phyloP scores from a whole-genome alignment of 2,329 filamentous ascomycete genomes.

The Sporothrix brasiliensis region DNA sequence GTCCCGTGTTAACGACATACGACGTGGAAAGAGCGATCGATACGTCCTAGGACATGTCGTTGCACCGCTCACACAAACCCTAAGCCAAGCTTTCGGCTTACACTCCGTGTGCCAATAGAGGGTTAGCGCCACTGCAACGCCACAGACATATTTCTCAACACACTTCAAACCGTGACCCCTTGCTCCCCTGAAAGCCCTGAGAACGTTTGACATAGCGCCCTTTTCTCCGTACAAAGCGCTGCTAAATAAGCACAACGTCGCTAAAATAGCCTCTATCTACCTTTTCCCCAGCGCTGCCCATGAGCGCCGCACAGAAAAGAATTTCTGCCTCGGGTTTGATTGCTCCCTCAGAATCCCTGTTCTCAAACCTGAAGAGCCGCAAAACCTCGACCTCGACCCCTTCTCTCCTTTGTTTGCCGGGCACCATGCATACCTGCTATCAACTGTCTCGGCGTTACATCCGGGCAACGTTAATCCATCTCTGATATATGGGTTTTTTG shows the following conservation, averaged over 20 bases:
- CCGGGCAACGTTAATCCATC: conserved; percentile 4
- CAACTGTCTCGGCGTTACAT: neutral
- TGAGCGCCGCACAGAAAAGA: neutral
- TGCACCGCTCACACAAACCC: conserved; percentile 12
- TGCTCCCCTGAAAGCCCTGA: conserved; percentile 14
- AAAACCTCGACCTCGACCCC: conserved; percentile 9
- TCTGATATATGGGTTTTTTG: neutral
- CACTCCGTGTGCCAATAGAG: neutral
- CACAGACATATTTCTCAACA: neutral
- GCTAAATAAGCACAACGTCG: neutral
- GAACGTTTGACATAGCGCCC: conserved; percentile 11
- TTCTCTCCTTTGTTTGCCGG: neutral
- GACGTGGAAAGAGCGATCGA: conserved; percentile 12
- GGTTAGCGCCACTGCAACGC: conserved; percentile 23
- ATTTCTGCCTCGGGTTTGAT: conserved; percentile 30
- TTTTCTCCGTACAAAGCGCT: too few relatives aligned
- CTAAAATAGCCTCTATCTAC: conserved; percentile 2
- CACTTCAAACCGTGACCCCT: conserved; percentile 21
- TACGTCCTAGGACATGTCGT: neutral
- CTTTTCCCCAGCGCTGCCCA: too few relatives aligned
- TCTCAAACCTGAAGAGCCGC: conserved; percentile 28
- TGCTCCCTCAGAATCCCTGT: conserved; percentile 33
- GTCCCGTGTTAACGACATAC: conserved; percentile 20
- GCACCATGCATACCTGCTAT: neutral
- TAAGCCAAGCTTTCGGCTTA: neutral